Base-by-base conservation (phyloP, 2,329 filamentous ascomycete species). In the Fusarium lateritium region DNA sequence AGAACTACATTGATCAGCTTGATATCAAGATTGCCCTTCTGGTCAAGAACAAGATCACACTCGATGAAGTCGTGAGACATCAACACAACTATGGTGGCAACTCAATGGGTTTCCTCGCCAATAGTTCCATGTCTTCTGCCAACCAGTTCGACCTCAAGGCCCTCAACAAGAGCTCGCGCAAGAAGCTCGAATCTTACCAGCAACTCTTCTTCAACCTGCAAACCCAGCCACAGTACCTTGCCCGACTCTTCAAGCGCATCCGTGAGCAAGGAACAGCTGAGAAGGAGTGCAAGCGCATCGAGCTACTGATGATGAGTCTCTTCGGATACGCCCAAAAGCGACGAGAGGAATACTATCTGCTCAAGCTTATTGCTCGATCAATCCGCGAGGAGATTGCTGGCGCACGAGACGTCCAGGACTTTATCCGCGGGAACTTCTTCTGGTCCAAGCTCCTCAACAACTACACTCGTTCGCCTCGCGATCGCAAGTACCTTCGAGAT, bases 41-140 rank as follows among this genome's bases (percentile, higher is more conserved):
- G 19, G 96, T 99, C 75, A 98, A 98, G 86, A 99, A 99, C 87
- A 99, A 99, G 81, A 99, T 99, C 76, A 98, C 96, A 0, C 86
- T 99, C 6, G 96, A 99, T 76, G 97, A 99, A 81, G 96, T 99
- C 28, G 93, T 99, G 56, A 94, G 94, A 74, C 96, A 98, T 77
- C 96, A 99, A 77, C 95, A 92, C 83, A 97, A 97, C 78, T 98
- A 96, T 75, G 96, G 96, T 57, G 94, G 95, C 3, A 92, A 96
- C 75, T 91, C 94, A 22, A 92, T 94, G 67, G 92, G 89, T 62
- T 86, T 98, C 31, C 85, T 99, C 49, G 92, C 93, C 60, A 98
- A 96, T 80, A 92, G 89, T n/a, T 90, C 94, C 51, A 94, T 97
- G 65, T 89, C 91, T 3, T 97, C 94, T 3, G 90, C 92, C 64